phyloP scores from a whole-genome alignment of 2,329 filamentous ascomycete genomes.

The Tolypocladium album region DNA sequence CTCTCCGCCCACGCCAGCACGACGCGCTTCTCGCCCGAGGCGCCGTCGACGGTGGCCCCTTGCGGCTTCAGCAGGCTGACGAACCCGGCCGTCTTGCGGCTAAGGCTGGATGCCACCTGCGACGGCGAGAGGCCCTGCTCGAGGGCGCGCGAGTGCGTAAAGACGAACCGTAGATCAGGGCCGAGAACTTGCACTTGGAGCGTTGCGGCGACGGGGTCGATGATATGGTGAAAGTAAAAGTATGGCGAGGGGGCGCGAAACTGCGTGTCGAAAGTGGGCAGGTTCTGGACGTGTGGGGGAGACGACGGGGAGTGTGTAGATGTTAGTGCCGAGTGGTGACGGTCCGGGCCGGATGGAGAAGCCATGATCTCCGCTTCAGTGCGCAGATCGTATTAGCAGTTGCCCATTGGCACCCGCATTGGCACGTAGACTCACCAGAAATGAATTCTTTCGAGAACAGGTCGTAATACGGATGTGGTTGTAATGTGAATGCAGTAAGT shows the following conservation, averaged over 20 bases:
- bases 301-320: neutral
- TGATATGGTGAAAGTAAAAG: conserved; percentile 21
- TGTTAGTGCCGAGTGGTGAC: neutral
- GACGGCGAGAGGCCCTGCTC: neutral
- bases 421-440: neutral
- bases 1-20: conserved; percentile 22
- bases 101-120: conserved; percentile 6
- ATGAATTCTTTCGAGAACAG: accelerated
- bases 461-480: neutral
- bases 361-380: neutral
- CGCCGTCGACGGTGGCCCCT: too few relatives aligned
- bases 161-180: conserved; percentile 17
- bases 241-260: conserved; percentile 7
- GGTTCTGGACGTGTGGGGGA: neutral
- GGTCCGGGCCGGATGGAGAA: conserved; percentile 1
- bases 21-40: conserved; percentile 4
- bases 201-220: conserved; percentile 11
- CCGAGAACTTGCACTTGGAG: conserved; percentile 20
- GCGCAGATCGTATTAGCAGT: neutral
- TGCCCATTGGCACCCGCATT: neutral
- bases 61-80: conserved; percentile 10
- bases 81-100: conserved; percentile 21
- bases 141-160: conserved; percentile 15
- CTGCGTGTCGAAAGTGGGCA: conserved; percentile 10
- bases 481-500: neutral